phyloP scores from a whole-genome alignment of 1,139 yeast genomes.

The Lodderomyces oxycetoniae region DNA sequence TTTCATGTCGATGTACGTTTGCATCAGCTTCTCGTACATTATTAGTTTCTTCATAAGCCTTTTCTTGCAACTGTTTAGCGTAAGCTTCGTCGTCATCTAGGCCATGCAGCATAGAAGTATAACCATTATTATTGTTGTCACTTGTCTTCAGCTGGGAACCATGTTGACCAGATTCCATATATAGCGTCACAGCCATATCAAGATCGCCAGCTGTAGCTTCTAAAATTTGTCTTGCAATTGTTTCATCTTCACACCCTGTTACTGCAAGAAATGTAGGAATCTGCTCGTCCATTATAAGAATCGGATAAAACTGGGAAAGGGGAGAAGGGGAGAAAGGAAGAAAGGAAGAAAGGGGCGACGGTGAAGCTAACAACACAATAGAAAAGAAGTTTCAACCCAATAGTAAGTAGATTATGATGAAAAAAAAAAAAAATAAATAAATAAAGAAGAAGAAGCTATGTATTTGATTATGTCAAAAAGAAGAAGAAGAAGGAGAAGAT shows the following conservation, averaged over 20 bases:
- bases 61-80: constrained; percentile 63
- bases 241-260: constrained; percentile 68
- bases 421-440: too few relatives aligned
- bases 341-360: background rate
- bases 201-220: constrained; percentile 76
- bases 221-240: constrained; percentile 70
- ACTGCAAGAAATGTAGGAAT: constrained; percentile 78
- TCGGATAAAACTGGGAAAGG: background rate
- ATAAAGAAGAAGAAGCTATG: background rate
- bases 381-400: too few relatives aligned
- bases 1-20: constrained; percentile 77
- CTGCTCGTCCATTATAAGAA: constrained; percentile 15
- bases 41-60: constrained; percentile 42
- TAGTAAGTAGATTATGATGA: too few relatives aligned
- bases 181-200: constrained; percentile 82
- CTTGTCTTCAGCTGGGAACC: constrained; percentile 14
- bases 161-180: constrained; percentile 54
- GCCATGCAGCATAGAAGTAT: constrained; percentile 12
- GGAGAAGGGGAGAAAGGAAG: background rate
- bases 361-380: too few relatives aligned
- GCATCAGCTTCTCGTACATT: constrained; percentile 62
- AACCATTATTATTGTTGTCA: constrained; percentile 4
- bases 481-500: background rate
- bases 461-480: background rate
- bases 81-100: constrained; percentile 51